Percentiles rank a stretch among this genome's conserved stretches.
phyloP scores from a whole-genome alignment of 495 filamentous ascomycete species.

The Halenospora varia region DNA sequence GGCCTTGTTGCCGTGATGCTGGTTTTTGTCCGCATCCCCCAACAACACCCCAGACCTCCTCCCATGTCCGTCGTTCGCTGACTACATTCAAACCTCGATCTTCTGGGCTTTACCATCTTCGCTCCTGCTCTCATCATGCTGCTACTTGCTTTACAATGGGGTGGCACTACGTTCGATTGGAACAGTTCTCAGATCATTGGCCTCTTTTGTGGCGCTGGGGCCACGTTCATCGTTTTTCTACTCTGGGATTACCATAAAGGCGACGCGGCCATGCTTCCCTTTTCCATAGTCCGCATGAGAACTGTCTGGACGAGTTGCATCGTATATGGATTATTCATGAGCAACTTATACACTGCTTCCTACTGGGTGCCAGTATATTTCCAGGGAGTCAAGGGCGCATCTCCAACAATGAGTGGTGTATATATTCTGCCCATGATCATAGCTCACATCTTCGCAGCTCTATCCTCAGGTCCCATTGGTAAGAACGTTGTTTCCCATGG shows the following conservation, averaged over 20 bases:
- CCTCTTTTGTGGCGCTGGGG: conserved; percentile 45
- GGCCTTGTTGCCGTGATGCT: conserved; percentile 41
- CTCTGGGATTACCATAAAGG: conserved; percentile 39
- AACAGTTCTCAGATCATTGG: conserved; percentile 29
- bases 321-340: conserved; percentile 53
- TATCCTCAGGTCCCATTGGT: conserved; percentile 24
- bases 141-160: conserved; percentile 42
- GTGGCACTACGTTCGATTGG: conserved; percentile 39
- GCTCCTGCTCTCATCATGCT: conserved; percentile 33
- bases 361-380: conserved; percentile 68
- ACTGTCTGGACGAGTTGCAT: conserved; percentile 31
- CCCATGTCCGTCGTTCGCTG: not conserved
- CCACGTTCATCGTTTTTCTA: conserved; percentile 35
- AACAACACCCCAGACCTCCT: conserved; percentile 13
- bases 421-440: conserved; percentile 55
- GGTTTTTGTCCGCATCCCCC: conserved; percentile 44
- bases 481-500: too few relatives aligned
- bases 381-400: conserved; percentile 45
- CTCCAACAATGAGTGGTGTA: conserved; percentile 63
- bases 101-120: conserved; percentile 39
- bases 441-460: conserved; percentile 41
- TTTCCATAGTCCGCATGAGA: conserved; percentile 18
- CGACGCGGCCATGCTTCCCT: conserved; percentile 47
- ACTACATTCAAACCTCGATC: conserved; percentile 33
- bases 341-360: conserved; percentile 17